Evolutionary conservation across 805 yeast genomes (phyloP).

Genomic region (Pichia gijzeniarum): DNA sequence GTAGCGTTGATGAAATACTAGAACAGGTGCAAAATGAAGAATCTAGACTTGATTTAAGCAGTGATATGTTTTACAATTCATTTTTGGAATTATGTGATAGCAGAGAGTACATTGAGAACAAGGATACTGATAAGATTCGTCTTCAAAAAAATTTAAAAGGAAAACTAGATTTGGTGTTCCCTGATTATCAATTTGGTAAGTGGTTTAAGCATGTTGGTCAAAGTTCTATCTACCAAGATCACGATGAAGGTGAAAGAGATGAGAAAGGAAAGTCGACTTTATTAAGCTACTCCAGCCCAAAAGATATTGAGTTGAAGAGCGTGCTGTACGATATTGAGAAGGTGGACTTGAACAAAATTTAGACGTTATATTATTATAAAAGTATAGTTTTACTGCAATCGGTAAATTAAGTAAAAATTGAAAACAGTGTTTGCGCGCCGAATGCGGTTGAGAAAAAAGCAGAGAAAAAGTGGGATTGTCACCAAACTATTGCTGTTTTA

Average conservation of each 20-base stretch:
- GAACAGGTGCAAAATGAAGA: neutral
- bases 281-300: too few relatives aligned
- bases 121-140: constrained; percentile 33
- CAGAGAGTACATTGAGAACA: constrained; percentile 26
- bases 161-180: constrained; percentile 14
- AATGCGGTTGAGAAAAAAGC: neutral
- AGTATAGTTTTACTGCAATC: too few relatives aligned
- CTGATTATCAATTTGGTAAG: constrained; percentile 5
- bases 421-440: too few relatives aligned
- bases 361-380: too few relatives aligned
- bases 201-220: constrained; percentile 14
- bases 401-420: too few relatives aligned
- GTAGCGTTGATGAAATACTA: neutral
- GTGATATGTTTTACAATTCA: neutral
- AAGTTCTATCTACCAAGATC: constrained; percentile 10
- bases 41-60: neutral
- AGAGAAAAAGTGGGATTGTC: neutral
- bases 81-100: constrained; percentile 1
- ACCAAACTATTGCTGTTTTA: too few relatives aligned
- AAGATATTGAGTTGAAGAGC: constrained; percentile 3
- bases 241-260: neutral
- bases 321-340: constrained; percentile 10
- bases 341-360: constrained; percentile 7
- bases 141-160: constrained; percentile 16
- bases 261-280: neutral